A percentile compares a stretch with the other conserved stretches of the same genome.
These are phyloP conservation scores for Ceratocystis colombiana DNA, from an alignment of 2,329 filamentous ascomycete species.

Conservation along the genomic window DNA sequence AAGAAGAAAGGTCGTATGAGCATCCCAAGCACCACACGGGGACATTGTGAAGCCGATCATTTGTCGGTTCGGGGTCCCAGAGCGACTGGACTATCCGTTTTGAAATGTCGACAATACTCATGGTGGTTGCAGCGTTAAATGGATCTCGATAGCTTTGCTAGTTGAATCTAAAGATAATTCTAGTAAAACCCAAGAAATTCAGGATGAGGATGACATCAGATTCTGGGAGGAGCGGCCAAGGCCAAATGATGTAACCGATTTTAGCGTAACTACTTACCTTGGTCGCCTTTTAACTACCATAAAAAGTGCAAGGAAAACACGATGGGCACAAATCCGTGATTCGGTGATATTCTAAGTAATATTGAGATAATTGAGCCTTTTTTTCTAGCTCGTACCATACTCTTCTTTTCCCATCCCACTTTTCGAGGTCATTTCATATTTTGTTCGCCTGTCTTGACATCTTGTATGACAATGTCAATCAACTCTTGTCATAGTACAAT, in stretches of 20 bases:
- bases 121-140: constrained; percentile 23
- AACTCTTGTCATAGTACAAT: not conserved
- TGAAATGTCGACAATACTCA: constrained; percentile 59
- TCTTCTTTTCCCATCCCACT: not conserved
- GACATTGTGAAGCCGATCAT: constrained; percentile 56
- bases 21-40: constrained; percentile 74
- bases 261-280: not conserved
- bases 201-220: constrained; percentile 24
- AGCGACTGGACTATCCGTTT: constrained; percentile 82
- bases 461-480: not conserved
- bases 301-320: not conserved
- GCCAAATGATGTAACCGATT: constrained; percentile 17
- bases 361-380: not conserved
- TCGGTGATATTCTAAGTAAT: no score
- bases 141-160: not conserved
- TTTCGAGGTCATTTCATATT: not conserved
- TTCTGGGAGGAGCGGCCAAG: constrained; percentile 10
- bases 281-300: not conserved
- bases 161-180: not conserved
- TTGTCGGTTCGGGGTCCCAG: constrained; percentile 81
- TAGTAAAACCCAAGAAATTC: not conserved
- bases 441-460: not conserved
- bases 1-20: constrained; percentile 38
- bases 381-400: not conserved
- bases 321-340: not conserved